These are phyloP conservation scores for Penicillium sp. DNA, from an alignment of 2,329 filamentous ascomycete genomes.

Conservation along the genomic window DNA sequence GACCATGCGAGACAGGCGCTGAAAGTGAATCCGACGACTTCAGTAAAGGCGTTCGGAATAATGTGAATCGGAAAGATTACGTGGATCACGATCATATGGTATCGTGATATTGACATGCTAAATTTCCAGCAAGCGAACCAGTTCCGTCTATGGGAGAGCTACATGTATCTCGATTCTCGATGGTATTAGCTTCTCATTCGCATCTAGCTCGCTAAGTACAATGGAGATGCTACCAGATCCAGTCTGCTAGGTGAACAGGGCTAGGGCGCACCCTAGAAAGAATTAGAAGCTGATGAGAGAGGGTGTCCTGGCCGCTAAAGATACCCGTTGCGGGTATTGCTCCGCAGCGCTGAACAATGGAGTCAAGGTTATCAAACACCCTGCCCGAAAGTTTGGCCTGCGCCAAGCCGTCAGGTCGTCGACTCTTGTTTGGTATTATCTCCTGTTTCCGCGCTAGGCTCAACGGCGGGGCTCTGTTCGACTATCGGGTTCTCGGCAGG, in stretches of 20 bases:
- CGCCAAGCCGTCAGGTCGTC: slow-evolving; percentile 12
- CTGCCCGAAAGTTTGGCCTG: slow-evolving; percentile 3
- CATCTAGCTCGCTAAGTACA: background rate
- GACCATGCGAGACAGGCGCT: background rate
- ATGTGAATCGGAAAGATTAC: background rate
- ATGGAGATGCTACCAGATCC: background rate
- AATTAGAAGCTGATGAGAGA: background rate
- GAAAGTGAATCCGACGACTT: no score
- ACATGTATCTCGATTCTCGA: background rate
- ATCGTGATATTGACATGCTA: slow-evolving; percentile 10
- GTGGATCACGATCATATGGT: background rate
- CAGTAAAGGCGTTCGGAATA: background rate
- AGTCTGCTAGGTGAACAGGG: background rate
- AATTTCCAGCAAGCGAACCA: slow-evolving; percentile 9
- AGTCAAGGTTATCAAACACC: slow-evolving; percentile 11
- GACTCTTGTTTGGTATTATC: slow-evolving; percentile 10
- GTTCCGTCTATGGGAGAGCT: slow-evolving; percentile 3
- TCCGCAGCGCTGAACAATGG: slow-evolving; percentile 12
- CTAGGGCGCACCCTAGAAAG: background rate
- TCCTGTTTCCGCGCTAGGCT: slow-evolving; percentile 10
- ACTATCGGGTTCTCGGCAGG: slow-evolving; percentile 3
- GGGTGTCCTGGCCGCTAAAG: slow-evolving; percentile 4
- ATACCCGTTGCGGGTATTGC: slow-evolving; percentile 16
- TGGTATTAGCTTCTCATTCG: background rate
- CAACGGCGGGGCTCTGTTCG: slow-evolving; percentile 5